Evolutionary conservation across 306 rosid species (phyloP), one percentile per base, ranked within the genome.

Genomic region (Lotus japonicus): DNA sequence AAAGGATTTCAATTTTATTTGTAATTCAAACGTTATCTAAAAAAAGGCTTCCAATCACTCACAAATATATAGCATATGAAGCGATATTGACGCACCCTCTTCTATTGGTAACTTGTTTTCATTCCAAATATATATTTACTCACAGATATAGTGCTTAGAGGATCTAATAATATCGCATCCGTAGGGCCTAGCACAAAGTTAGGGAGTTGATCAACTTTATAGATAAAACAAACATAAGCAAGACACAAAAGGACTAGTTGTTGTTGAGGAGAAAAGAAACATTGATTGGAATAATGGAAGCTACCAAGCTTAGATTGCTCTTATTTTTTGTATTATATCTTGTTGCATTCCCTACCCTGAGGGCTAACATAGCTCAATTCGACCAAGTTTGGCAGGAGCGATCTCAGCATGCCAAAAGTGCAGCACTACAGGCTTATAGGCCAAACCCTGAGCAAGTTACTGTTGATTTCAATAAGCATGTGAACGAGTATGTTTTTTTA

Each of bases 381-480:
- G 88, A 85, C 28, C 74, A 57, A 48, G 58, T 31, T 0, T 85
- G 95, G 90, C 53, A 66, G 54, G 4, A 58, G 17, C 74, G 89
- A 62, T 66, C 81, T 2, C 7, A 12, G 38, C 81, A 77, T 14
- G 85, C 88, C 45, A 50, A 57, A 52, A 35, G 61, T n/a, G 68
- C 66, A 0, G 64, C 88, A 64, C 31, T 3, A 4, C 6, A 58
- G 1, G 84, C 83, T 73, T 78, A 66, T 62, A 16, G 53, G 10
- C 14, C 64, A 11, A 36, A 83, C 58, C 88, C 88, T 52, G 13
- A 31, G 1, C 4, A 53, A 2, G 70, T 73, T 7, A 31, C 79
- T 15, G 6, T 12, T 12, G 33, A 63, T 39, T 70, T 83, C 41
- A 86, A 86, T 52, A 3, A 14, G 1, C 48, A 78, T 2, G 82